phyloP scores from a whole-genome alignment of 2,329 filamentous ascomycete genomes.

The Aspergillus tanneri region DNA sequence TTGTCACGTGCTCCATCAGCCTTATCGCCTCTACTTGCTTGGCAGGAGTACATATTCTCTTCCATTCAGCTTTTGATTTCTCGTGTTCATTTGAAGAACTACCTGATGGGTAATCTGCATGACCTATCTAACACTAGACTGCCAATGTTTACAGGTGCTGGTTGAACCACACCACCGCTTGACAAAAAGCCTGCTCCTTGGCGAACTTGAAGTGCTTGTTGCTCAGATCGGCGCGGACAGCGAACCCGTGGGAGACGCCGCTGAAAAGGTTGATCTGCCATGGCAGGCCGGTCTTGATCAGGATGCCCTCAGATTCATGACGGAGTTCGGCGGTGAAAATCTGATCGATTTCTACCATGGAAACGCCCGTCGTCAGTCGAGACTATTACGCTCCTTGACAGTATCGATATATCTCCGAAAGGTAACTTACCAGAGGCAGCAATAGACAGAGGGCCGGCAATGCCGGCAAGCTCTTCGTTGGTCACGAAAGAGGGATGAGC shows the following conservation, averaged over 20 bases:
- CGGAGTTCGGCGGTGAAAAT: constrained; percentile 66
- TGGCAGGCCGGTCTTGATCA: constrained; percentile 56
- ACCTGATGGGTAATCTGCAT: neutral
- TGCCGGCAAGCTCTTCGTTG: constrained; percentile 63
- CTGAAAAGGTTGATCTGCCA: constrained; percentile 79
- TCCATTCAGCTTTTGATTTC: constrained; percentile 5
- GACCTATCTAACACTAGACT: neutral
- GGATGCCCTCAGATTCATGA: constrained; percentile 63
- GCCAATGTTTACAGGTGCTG: constrained; percentile 52
- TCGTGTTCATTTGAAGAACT: constrained; percentile 11
- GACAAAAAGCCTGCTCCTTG: constrained; percentile 77
- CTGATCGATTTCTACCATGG: constrained; percentile 55
- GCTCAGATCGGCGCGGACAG: constrained; percentile 64
- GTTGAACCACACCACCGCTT: constrained; percentile 77
- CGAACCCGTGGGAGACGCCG: constrained; percentile 71
- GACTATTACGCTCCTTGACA: neutral
- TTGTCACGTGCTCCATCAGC: constrained; percentile 17
- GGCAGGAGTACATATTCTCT: neutral
- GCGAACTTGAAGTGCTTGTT: constrained; percentile 63
- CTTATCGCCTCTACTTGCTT: constrained; percentile 7
- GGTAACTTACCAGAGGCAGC: constrained; percentile 50
- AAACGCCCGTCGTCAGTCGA: constrained; percentile 9
- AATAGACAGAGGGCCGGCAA: constrained; percentile 68
- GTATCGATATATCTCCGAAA: no score
- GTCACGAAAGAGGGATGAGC: constrained; percentile 77